Conservation (phyloP, 2,329 filamentous ascomycete genomes). For the Harringtonia lauricola region DNA sequence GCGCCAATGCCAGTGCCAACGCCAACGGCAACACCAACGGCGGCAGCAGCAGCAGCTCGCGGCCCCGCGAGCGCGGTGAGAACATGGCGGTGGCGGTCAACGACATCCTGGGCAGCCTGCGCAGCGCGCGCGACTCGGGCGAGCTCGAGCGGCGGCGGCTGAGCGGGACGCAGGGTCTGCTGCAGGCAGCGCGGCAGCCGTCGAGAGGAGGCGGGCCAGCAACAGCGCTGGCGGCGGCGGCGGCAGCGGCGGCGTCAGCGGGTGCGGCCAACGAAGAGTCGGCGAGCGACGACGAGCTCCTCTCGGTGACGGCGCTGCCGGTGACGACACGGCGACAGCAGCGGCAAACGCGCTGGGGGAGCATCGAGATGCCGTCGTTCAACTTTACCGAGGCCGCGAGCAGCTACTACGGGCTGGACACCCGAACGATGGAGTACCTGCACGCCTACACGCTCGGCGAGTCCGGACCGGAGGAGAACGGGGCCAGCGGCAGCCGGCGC, state of each 20-base stretch:
- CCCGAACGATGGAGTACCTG: not conserved
- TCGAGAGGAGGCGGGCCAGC: not conserved
- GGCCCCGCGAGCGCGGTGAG: constrained; percentile 6
- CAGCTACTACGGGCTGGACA: not conserved
- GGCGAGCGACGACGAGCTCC: not conserved
- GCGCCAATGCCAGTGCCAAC: not conserved
- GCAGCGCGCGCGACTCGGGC: constrained; percentile 17
- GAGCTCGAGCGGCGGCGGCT: constrained; percentile 9
- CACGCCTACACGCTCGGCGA: not conserved
- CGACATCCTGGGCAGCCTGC: constrained; percentile 24
- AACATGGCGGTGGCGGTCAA: constrained; percentile 26
- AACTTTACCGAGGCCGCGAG: not conserved
- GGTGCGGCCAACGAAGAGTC: not conserved
- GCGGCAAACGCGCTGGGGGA: not conserved
- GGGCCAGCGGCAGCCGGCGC: not conserved
- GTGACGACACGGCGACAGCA: not conserved
- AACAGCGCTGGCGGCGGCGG: too few relatives aligned
- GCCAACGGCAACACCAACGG: not conserved
- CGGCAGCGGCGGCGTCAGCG: not conserved
- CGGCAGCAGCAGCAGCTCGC: not conserved
- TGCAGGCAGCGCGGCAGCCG: constrained; percentile 1
- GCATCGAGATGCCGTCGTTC: not conserved
- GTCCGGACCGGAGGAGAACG: too few relatives aligned
- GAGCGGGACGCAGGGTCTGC: not conserved
- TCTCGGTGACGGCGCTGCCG: not conserved